Percentiles rank a stretch among this genome's conserved stretches.
Evolutionary conservation across 148 eudicot genomes (phyloP).

Genomic region (Camellia lanceoleosa): DNA sequence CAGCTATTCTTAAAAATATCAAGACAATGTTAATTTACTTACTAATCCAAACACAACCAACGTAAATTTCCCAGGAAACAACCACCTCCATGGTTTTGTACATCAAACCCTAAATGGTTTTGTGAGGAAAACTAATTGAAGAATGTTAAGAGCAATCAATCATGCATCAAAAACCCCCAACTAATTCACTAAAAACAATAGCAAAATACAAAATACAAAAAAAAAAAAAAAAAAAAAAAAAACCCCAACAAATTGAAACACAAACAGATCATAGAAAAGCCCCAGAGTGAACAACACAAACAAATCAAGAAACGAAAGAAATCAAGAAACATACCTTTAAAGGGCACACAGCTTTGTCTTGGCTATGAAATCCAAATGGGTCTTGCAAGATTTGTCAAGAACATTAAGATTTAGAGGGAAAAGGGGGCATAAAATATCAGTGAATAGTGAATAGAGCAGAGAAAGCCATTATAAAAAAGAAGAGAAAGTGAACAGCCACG

Average conservation of each 20-base stretch:
- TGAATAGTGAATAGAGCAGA: not conserved
- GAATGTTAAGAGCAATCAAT: conserved; percentile 17
- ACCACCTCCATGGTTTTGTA: not conserved
- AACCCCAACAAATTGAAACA: conserved; percentile 11
- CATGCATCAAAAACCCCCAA: conserved; percentile 8
- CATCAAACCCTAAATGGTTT: conserved; percentile 13
- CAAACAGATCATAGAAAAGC: conserved; percentile 18
- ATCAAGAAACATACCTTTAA: conserved; percentile 8
- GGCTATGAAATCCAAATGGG: conserved; percentile 11
- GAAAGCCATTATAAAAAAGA: not conserved
- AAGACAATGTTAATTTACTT: not conserved
- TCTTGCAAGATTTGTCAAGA: conserved; percentile 14
- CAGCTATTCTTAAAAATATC: not conserved
- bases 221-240: too few species aligned
- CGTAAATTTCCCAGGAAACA: not conserved
- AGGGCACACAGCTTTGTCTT: not conserved
- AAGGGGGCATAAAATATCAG: not conserved
- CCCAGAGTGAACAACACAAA: not conserved
- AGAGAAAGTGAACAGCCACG: not conserved
- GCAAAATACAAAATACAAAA: not conserved
- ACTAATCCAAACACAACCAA: not conserved
- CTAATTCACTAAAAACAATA: not conserved
- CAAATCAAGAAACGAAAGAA: not conserved
- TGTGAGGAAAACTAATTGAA: not conserved
- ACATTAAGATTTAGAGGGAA: conserved; percentile 11